Conservation (phyloP, 148 eudicot species). For the Chenopodium suecicum region DNA sequence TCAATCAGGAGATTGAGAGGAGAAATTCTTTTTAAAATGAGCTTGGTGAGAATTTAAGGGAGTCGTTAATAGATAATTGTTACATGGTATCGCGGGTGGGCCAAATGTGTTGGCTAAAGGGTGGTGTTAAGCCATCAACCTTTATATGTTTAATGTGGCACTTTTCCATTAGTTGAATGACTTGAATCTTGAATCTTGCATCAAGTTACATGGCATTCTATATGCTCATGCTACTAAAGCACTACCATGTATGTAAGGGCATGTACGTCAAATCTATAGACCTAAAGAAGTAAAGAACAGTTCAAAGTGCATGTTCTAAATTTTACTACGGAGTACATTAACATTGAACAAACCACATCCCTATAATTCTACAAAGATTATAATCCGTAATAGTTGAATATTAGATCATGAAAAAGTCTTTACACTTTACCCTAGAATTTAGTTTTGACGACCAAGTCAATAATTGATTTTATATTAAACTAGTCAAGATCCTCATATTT, state of each 20-base stretch:
- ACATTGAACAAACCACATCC: no score
- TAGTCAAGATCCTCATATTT: slow-evolving; percentile 20
- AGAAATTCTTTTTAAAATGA: no score
- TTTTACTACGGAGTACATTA: neutral
- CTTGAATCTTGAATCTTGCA: neutral
- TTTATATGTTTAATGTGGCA: no score
- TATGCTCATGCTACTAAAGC: neutral
- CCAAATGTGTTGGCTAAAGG: no score
- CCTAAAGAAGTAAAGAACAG: neutral
- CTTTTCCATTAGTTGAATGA: neutral
- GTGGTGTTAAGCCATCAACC: no score
- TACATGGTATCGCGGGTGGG: no score
- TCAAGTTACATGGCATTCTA: neutral
- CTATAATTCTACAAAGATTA: no score
- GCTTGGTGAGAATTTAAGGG: no score
- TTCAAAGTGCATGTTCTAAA: neutral
- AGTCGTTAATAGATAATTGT: no score
- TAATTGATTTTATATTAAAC: neutral
- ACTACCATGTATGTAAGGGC: neutral
- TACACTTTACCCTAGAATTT: neutral
- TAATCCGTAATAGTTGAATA: neutral
- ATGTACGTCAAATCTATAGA: neutral
- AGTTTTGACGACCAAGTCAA: slow-evolving; percentile 12
- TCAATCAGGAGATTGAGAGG: no score
- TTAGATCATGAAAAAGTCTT: slow-evolving; percentile 12